Percentiles rank a stretch among this genome's conserved stretches.
Evolutionary conservation across 2,329 filamentous ascomycete species (phyloP).

Genomic region (Metarhizium album): DNA sequence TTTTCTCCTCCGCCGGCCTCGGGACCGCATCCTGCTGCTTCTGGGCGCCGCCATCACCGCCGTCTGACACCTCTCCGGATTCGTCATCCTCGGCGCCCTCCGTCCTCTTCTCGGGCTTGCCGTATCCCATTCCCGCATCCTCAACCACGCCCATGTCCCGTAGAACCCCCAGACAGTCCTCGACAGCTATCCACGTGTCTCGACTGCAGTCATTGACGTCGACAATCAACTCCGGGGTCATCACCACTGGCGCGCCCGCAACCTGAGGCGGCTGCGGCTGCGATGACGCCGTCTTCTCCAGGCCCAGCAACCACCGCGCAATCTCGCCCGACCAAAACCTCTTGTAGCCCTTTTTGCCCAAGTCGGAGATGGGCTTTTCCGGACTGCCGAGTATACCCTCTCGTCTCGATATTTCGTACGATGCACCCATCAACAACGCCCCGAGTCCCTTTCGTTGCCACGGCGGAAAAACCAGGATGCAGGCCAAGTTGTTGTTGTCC

Average conservation of each 20-base stretch:
- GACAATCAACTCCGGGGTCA: constrained; percentile 35
- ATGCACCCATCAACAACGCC: constrained; percentile 80
- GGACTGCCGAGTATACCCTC: constrained; percentile 82
- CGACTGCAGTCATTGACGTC: constrained; percentile 63
- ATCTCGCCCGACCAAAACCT: constrained; percentile 83
- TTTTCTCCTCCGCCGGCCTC: constrained; percentile 4
- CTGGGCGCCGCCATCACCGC: not conserved
- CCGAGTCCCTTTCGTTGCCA: constrained; percentile 90
- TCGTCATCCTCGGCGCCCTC: constrained; percentile 10
- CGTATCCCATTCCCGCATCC: constrained; percentile 40
- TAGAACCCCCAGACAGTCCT: constrained; percentile 71
- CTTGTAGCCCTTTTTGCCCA: constrained; percentile 72
- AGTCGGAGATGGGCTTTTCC: constrained; percentile 82
- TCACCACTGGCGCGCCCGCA: not conserved
- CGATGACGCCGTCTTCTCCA: constrained; percentile 24
- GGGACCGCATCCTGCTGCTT: constrained; percentile 6
- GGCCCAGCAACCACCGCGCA: constrained; percentile 51
- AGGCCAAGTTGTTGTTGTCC: constrained; percentile 97
- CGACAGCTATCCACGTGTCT: constrained; percentile 71
- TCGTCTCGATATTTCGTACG: constrained; percentile 79
- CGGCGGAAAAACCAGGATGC: constrained; percentile 89
- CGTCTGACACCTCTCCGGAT: not conserved
- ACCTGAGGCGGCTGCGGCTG: not conserved
- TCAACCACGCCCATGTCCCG: constrained; percentile 68
- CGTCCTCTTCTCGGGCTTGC: constrained; percentile 19